A percentile compares a stretch with the other conserved stretches of the same genome.
Evolutionary conservation across 768 basidiomycete genomes (phyloP).

Genomic region (Lentinus tigrinus): DNA sequence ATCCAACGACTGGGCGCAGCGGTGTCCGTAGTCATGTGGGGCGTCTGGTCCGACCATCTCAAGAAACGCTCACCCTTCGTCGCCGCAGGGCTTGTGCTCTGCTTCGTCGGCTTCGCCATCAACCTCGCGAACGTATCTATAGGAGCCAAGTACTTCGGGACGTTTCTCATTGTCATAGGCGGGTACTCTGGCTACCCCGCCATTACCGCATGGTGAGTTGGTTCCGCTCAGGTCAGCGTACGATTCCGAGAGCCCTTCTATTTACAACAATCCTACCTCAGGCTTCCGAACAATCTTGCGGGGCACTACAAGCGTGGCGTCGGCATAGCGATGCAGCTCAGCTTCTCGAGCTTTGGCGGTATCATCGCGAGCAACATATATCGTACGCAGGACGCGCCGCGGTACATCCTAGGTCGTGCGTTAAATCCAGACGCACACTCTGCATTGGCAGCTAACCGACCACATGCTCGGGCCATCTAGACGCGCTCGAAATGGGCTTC

Average conservation of each 20-base stretch:
- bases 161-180: conserved; percentile 65
- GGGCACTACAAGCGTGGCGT: conserved; percentile 72
- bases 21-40: conserved; percentile 41
- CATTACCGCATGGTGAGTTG: conserved; percentile 52
- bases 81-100: conserved; percentile 47
- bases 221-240: background rate
- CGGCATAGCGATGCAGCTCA: conserved; percentile 69
- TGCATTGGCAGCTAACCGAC: background rate
- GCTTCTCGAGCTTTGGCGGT: conserved; percentile 66
- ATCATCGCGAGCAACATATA: conserved; percentile 67
- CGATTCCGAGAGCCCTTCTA: too few relatives aligned
- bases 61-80: conserved; percentile 60
- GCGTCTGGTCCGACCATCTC: conserved; percentile 56
- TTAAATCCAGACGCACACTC: conserved; percentile 11
- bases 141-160: conserved; percentile 71
- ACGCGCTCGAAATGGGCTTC: conserved; percentile 66
- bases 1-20: conserved; percentile 24
- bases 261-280: background rate
- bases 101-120: conserved; percentile 59
- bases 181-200: conserved; percentile 60
- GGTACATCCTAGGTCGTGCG: conserved; percentile 64
- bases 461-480: conserved; percentile 28
- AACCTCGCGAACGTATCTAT: conserved; percentile 53
- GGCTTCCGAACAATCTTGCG: conserved; percentile 58
- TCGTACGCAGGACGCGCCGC: conserved; percentile 55